These are phyloP conservation scores for Lophiostoma macrostomum DNA, from an alignment of 495 filamentous ascomycete genomes.

Conservation along the genomic window DNA sequence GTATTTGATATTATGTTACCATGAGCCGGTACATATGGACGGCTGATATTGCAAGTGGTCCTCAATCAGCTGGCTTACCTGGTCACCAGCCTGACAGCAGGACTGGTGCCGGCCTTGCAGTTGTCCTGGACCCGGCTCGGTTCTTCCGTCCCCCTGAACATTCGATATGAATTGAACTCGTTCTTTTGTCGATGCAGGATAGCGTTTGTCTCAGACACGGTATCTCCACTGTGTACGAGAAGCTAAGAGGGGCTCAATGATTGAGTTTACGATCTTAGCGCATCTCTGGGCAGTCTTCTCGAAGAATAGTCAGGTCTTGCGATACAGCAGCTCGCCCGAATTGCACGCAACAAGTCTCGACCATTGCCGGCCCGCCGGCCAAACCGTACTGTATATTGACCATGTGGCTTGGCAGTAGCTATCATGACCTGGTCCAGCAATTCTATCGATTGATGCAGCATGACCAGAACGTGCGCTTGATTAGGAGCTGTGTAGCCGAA, in stretches of 20 bases:
- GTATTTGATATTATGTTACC: slow-evolving; percentile 25
- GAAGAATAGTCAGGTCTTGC: slow-evolving; percentile 15
- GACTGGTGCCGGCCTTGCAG: slow-evolving; percentile 6
- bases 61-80: slow-evolving; percentile 5
- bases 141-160: slow-evolving; percentile 10
- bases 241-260: too few species aligned
- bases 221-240: too few species aligned
- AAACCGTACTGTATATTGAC: slow-evolving; percentile 30
- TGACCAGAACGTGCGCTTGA: slow-evolving; percentile 2
- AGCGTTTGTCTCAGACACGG: not conserved
- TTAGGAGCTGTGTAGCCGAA: slow-evolving; percentile 13
- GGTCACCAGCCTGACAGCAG: slow-evolving; percentile 7
- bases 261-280: too few species aligned
- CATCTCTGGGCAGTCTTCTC: too few species aligned
- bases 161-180: slow-evolving; percentile 19
- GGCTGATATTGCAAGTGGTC: slow-evolving; percentile 1
- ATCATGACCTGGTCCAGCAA: slow-evolving; percentile 16
- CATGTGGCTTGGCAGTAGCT: slow-evolving; percentile 19
- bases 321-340: slow-evolving; percentile 31
- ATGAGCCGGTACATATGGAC: not conserved
- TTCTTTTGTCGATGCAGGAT: slow-evolving; percentile 3
- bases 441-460: slow-evolving; percentile 17
- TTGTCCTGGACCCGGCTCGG: slow-evolving; percentile 12
- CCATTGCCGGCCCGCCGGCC: slow-evolving; percentile 32
- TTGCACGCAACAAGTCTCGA: slow-evolving; percentile 1